A percentile compares a stretch with the other conserved stretches of the same genome.
These are phyloP conservation scores for Tylopilus sp. DNA, from an alignment of 768 basidiomycete species.

Conservation along the genomic window DNA sequence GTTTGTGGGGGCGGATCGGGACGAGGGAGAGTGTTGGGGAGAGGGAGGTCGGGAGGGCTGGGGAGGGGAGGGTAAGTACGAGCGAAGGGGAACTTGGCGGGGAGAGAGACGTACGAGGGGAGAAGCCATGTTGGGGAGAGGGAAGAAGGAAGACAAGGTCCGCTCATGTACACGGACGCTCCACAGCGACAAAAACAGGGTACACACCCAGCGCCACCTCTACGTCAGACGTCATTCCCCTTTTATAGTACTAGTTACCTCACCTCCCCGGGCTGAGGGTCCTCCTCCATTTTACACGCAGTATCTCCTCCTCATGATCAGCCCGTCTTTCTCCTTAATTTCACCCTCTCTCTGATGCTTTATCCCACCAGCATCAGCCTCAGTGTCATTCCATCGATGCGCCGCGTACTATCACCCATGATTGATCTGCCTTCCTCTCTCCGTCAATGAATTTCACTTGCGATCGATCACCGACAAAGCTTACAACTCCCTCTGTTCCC, in stretches of 20 bases:
- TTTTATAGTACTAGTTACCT: constrained; percentile 10
- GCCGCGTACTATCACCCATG: background rate
- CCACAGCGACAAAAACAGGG: constrained; percentile 36
- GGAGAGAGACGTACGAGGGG: constrained; percentile 2
- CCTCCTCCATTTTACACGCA: no score
- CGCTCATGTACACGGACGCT: constrained; percentile 30
- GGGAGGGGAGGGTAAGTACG: background rate
- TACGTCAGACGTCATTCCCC: constrained; percentile 32
- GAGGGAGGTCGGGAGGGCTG: constrained; percentile 11
- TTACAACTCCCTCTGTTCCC: background rate
- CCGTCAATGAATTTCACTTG: background rate
- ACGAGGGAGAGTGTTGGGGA: constrained; percentile 1
- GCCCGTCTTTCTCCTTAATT: no score
- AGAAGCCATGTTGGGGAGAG: constrained; percentile 14
- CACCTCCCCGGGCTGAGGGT: background rate
- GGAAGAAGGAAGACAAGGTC: constrained; percentile 11
- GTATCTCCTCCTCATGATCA: no score
- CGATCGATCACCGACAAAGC: background rate
- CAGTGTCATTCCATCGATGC: no score
- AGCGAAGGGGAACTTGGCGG: no score
- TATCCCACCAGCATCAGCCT: background rate
- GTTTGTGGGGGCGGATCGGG: constrained; percentile 48
- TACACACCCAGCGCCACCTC: constrained; percentile 30
- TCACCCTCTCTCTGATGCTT: no score
- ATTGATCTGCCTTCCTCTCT: background rate